Evolutionary conservation across 2,329 filamentous ascomycete genomes (phyloP).

Genomic region (Penicillium sp.): DNA sequence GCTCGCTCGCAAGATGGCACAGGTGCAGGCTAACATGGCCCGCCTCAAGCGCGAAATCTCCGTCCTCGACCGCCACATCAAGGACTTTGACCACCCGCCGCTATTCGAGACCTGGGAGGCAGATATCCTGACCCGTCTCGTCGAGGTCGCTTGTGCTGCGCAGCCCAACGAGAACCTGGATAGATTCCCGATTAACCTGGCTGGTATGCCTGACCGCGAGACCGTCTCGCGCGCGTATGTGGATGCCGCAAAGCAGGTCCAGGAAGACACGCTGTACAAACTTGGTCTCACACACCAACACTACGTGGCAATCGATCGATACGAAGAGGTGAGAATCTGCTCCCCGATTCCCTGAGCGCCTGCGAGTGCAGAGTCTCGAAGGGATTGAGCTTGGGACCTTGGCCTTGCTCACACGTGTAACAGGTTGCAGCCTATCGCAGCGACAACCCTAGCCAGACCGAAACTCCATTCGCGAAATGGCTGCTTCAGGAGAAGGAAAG

Average conservation of each 20-base stretch:
- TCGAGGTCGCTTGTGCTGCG: slow-evolving; percentile 33
- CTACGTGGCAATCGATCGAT: slow-evolving; percentile 31
- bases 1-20: slow-evolving; percentile 28
- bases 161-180: slow-evolving; percentile 24
- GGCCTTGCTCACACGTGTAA: background rate
- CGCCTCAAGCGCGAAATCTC: slow-evolving; percentile 30
- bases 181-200: slow-evolving; percentile 23
- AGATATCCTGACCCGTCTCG: slow-evolving; percentile 38
- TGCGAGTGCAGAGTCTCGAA: background rate
- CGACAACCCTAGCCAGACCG: slow-evolving; percentile 31
- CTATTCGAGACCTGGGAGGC: slow-evolving; percentile 38
- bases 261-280: slow-evolving; percentile 23
- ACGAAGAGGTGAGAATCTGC: slow-evolving; percentile 29
- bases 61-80: slow-evolving; percentile 31
- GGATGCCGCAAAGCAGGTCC: slow-evolving; percentile 30
- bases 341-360: background rate
- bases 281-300: slow-evolving; percentile 32
- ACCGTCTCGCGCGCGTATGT: slow-evolving; percentile 28
- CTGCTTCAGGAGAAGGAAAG: slow-evolving; percentile 29
- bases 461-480: slow-evolving; percentile 36
- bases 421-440: slow-evolving; percentile 37
- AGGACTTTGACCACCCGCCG: slow-evolving; percentile 29
- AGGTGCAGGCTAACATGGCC: slow-evolving; percentile 23
- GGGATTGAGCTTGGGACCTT: background rate
- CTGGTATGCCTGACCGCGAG: slow-evolving; percentile 19